These are phyloP conservation scores for Colletotrichum theobromicola DNA, from an alignment of 2,329 filamentous ascomycete genomes.

Conservation along the genomic window DNA sequence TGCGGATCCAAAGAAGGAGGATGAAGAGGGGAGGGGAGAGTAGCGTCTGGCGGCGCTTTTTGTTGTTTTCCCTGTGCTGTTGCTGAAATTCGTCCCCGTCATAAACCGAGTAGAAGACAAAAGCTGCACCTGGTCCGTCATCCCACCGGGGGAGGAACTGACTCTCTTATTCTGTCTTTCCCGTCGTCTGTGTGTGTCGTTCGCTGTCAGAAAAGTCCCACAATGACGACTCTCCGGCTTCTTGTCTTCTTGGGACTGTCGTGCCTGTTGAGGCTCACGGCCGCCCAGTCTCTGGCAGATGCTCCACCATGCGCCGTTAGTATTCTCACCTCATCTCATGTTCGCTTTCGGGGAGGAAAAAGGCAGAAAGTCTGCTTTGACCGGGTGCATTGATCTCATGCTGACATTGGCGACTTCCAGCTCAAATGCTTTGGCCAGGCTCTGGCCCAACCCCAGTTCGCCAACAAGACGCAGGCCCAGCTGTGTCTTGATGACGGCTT, in stretches of 20 bases:
- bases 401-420: not conserved
- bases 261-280: not conserved
- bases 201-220: not conserved
- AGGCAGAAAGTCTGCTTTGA: not conserved
- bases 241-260: not conserved
- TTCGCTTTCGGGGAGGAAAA: not conserved
- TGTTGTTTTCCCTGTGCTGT: not conserved
- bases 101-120: not conserved
- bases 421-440: not conserved
- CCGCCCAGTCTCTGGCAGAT: not conserved
- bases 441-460: not conserved
- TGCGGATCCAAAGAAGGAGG: not conserved
- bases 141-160: not conserved
- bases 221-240: not conserved
- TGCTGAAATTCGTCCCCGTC: not conserved
- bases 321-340: not conserved
- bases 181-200: not conserved
- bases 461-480: not conserved
- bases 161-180: not conserved
- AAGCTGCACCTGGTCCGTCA: not conserved
- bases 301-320: constrained; percentile 6
- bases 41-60: not conserved
- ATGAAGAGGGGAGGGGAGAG: not conserved
- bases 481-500: constrained; percentile 1
- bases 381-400: not conserved